Conservation (phyloP, 331 rosid species). For the Telfairia occidentalis region DNA sequence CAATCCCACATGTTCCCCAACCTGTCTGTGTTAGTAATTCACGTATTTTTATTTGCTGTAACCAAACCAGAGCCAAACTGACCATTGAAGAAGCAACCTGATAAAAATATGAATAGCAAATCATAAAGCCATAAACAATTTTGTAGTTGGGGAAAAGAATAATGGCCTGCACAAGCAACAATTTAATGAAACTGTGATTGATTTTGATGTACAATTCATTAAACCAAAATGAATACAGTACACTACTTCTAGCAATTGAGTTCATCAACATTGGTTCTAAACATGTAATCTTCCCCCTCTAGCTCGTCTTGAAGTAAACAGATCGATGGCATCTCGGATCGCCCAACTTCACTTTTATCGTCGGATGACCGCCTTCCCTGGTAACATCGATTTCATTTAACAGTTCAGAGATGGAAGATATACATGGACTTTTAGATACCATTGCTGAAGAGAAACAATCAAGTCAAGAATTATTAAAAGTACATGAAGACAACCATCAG, state of each 20-base stretch:
- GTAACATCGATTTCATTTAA: constrained; percentile 3
- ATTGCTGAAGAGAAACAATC: neutral
- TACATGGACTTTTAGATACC: neutral
- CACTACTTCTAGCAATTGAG: constrained; percentile 29
- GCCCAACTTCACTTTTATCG: constrained; percentile 29
- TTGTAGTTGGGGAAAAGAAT: neutral
- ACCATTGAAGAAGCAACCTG: neutral
- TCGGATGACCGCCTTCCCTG: constrained; percentile 50
- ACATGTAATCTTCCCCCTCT: constrained; percentile 70
- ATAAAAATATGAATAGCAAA: neutral
- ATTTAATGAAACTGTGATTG: neutral
- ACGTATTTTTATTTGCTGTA: too few relatives aligned
- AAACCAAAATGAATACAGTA: constrained; percentile 2
- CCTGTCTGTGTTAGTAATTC: too few relatives aligned
- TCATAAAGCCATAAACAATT: neutral
- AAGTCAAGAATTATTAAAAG: neutral
- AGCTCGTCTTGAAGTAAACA: constrained; percentile 66
- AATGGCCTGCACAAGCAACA: neutral
- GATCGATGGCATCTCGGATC: constrained; percentile 28
- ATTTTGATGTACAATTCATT: neutral
- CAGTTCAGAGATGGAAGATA: neutral
- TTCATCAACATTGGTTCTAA: constrained; percentile 62
- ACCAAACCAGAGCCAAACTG: neutral
- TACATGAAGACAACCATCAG: neutral
- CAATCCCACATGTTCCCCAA: too few relatives aligned